These are phyloP conservation scores for Adansonia madagascariensis DNA, from an alignment of 441 rosid species.

Conservation along the genomic window DNA sequence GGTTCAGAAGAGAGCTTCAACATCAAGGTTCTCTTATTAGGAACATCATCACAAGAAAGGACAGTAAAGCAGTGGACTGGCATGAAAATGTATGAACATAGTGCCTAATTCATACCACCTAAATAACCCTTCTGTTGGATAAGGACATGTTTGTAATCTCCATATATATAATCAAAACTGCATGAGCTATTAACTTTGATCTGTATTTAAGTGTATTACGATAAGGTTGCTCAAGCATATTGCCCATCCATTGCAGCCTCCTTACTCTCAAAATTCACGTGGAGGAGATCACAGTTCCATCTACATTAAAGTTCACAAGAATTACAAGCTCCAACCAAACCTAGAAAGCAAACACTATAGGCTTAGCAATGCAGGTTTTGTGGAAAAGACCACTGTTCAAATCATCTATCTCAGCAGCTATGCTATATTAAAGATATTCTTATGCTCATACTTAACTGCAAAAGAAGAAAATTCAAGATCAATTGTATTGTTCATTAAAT, in stretches of 20 bases:
- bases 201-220: background rate
- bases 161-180: conserved; percentile 14
- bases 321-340: background rate
- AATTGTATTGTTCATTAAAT: background rate
- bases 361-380: background rate
- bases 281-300: background rate
- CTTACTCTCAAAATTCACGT: background rate
- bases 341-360: background rate
- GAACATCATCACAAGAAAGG: background rate
- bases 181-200: background rate
- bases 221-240: background rate
- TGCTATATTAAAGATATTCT: background rate
- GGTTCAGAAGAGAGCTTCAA: background rate
- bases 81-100: background rate
- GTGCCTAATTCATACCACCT: background rate
- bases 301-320: background rate
- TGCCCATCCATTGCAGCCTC: background rate
- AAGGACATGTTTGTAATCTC: background rate
- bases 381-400: background rate
- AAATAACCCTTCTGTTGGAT: background rate
- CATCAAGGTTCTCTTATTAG: background rate
- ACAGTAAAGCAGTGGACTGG: background rate
- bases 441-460: background rate
- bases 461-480: background rate
- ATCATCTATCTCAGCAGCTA: background rate